phyloP scores from a whole-genome alignment of 1,284 basidiomycete species.

The Rhodotorula glutinis region DNA sequence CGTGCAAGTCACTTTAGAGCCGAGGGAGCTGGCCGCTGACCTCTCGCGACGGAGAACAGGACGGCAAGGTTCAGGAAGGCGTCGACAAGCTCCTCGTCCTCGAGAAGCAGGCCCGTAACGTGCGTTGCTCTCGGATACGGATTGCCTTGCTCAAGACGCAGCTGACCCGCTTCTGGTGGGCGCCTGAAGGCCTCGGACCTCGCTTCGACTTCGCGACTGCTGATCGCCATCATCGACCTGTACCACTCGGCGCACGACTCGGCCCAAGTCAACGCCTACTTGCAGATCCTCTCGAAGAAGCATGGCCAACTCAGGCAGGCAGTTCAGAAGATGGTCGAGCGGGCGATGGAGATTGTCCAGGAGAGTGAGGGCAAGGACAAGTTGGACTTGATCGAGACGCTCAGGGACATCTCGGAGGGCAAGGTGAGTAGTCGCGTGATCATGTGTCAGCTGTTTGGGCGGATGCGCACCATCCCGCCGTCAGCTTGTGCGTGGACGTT shows the following conservation, averaged over 20 bases:
- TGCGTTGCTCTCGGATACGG: constrained; percentile 49
- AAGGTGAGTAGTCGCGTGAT: constrained; percentile 60
- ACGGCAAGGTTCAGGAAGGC: constrained; percentile 75
- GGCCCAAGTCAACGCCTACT: constrained; percentile 66
- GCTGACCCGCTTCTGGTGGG: not conserved
- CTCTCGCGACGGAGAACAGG: constrained; percentile 36
- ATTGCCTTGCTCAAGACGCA: not conserved
- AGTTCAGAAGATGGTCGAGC: constrained; percentile 85
- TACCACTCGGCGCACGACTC: constrained; percentile 47
- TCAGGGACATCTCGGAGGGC: constrained; percentile 90
- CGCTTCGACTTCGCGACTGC: constrained; percentile 80
- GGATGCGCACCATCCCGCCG: too few species aligned
- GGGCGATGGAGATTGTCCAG: constrained; percentile 72
- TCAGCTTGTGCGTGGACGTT: not conserved
- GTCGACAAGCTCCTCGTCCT: constrained; percentile 83
- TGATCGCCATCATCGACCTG: constrained; percentile 67
- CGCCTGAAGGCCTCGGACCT: constrained; percentile 78
- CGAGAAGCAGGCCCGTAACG: constrained; percentile 97
- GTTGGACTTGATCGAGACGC: constrained; percentile 81
- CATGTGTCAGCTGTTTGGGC: not conserved
- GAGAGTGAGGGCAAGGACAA: constrained; percentile 71
- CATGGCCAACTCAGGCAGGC: constrained; percentile 94
- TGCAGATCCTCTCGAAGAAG: constrained; percentile 81
- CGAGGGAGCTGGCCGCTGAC: too few species aligned
- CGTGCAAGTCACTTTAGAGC: too few species aligned